These are phyloP conservation scores for Gastrodia elata DNA, from an alignment of 106 monocot genomes.

Conservation along the genomic window DNA sequence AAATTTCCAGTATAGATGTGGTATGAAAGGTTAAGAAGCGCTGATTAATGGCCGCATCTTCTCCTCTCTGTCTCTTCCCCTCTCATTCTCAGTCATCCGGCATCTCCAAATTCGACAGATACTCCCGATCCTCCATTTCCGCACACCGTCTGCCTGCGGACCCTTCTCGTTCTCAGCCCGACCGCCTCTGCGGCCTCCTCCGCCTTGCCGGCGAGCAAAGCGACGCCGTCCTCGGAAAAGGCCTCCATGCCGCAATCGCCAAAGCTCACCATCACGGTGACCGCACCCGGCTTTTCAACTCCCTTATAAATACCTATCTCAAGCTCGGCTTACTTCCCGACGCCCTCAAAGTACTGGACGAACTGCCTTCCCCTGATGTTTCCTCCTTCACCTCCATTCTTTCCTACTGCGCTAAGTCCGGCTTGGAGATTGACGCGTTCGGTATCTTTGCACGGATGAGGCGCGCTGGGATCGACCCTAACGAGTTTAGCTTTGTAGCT, in stretches of 20 bases:
- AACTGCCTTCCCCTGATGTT: conserved; percentile 38
- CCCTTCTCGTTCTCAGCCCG: neutral
- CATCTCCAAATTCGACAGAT: neutral
- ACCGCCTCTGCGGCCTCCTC: conserved; percentile 22
- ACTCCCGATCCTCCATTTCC: neutral
- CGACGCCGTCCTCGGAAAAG: conserved; percentile 35
- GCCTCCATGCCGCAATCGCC: conserved; percentile 34
- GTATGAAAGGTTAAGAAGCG: neutral
- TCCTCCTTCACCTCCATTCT: conserved; percentile 52
- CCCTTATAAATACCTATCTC: conserved; percentile 45
- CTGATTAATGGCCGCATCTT: neutral
- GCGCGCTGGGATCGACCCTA: conserved; percentile 22
- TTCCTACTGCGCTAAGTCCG: conserved; percentile 48
- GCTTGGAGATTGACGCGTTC: conserved; percentile 9
- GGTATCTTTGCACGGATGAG: conserved; percentile 55
- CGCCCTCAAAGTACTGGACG: conserved; percentile 50
- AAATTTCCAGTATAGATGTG: too few relatives aligned
- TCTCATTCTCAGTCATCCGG: neutral
- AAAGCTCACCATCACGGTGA: conserved; percentile 15
- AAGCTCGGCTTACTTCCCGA: conserved; percentile 31
- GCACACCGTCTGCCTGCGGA: neutral
- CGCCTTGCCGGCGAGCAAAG: conserved; percentile 29
- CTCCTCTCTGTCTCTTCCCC: neutral
- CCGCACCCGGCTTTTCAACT: conserved; percentile 29
- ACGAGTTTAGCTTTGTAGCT: conserved; percentile 51